phyloP scores from a whole-genome alignment of 441 rosid genomes.

The Gossypium armourianum region DNA sequence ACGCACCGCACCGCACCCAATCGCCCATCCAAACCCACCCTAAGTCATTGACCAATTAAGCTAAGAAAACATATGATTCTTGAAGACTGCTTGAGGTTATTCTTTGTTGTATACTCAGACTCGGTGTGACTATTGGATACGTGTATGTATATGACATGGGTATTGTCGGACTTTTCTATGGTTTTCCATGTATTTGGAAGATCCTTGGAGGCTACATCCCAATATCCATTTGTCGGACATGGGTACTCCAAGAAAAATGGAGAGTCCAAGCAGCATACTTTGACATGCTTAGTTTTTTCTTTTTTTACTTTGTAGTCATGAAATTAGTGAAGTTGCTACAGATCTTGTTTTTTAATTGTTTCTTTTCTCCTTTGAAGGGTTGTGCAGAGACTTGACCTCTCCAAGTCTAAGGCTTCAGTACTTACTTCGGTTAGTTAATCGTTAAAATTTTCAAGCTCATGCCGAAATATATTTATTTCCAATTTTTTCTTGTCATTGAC shows the following conservation, averaged over 20 bases:
- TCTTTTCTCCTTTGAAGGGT: constrained; percentile 49
- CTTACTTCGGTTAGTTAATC: constrained; percentile 78
- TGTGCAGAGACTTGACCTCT: constrained; percentile 90
- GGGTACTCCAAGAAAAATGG: not conserved
- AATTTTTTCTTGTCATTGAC: constrained; percentile 4
- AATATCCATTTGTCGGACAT: not conserved
- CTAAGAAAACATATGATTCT: not conserved
- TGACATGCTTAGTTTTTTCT: not conserved
- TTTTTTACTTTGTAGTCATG: not conserved
- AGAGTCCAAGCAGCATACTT: not conserved
- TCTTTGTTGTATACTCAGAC: not conserved
- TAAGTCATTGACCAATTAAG: not conserved
- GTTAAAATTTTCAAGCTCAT: constrained; percentile 13
- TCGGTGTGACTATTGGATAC: not conserved
- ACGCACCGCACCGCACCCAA: no score
- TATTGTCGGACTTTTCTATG: not conserved
- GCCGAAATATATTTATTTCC: not conserved
- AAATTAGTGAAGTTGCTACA: not conserved
- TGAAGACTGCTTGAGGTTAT: not conserved
- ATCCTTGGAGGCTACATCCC: not conserved
- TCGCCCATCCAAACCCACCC: no score
- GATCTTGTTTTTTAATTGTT: constrained; percentile 19
- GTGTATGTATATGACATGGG: not conserved
- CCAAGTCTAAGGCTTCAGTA: constrained; percentile 95
- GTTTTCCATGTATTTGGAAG: not conserved